These are phyloP conservation scores for Wickerhamiella nectarea DNA, from an alignment of 805 yeast species.

Conservation along the genomic window DNA sequence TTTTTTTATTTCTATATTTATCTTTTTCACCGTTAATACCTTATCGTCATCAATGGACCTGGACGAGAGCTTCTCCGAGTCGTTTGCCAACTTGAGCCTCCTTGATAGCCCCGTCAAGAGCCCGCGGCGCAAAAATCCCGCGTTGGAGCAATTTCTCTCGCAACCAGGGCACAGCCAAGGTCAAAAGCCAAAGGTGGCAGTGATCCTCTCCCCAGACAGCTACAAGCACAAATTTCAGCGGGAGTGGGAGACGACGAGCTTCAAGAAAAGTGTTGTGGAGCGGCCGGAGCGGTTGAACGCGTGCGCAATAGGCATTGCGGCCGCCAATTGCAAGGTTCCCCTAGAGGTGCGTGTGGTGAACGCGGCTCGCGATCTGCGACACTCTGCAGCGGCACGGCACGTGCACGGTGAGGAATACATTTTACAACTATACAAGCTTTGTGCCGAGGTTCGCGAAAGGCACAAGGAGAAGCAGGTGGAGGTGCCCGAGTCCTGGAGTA, in stretches of 20 bases:
- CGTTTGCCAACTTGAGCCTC: slow-evolving; percentile 6
- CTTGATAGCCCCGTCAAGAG: background rate
- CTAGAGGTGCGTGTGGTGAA: slow-evolving; percentile 25
- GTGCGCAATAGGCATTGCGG: slow-evolving; percentile 60
- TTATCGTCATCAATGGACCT: slow-evolving; percentile 1
- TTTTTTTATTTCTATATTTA: background rate
- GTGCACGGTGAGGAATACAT: slow-evolving; percentile 75
- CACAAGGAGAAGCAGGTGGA: slow-evolving; percentile 44
- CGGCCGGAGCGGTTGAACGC: slow-evolving; percentile 71
- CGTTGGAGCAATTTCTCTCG: background rate
- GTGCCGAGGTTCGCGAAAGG: slow-evolving; percentile 44
- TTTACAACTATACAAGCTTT: slow-evolving; percentile 39
- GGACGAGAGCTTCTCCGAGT: slow-evolving; percentile 1
- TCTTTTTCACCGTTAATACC: background rate
- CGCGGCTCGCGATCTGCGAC: slow-evolving; percentile 20
- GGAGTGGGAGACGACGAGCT: slow-evolving; percentile 58
- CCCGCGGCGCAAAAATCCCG: slow-evolving; percentile 6
- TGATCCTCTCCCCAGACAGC: slow-evolving; percentile 56
- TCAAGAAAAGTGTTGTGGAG: slow-evolving; percentile 59
- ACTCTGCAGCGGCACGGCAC: slow-evolving; percentile 44
- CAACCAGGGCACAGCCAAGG: background rate
- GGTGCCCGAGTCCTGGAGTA: slow-evolving; percentile 70
- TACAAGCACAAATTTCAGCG: slow-evolving; percentile 62
- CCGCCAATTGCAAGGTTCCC: slow-evolving; percentile 59
- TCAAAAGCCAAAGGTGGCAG: slow-evolving; percentile 10